Conservation (phyloP, 2,329 filamentous ascomycete genomes). For the Penicillium glabrum region DNA sequence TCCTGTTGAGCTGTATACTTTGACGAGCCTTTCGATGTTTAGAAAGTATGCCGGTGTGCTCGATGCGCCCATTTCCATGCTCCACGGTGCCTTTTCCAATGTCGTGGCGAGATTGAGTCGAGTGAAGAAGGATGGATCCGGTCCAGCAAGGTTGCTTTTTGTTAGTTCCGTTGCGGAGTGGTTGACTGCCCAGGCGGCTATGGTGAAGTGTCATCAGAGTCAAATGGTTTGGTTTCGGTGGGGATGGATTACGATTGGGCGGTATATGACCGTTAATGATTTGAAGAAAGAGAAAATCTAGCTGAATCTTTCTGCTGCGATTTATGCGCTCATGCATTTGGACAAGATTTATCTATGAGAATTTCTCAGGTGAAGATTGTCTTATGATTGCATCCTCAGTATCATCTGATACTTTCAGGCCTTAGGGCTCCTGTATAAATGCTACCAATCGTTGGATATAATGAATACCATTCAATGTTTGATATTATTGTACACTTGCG, state of each 20-base stretch:
- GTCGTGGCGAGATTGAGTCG: slow-evolving; percentile 13
- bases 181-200: slow-evolving; percentile 73
- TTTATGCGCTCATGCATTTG: background rate
- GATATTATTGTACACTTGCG: background rate
- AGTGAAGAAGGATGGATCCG: slow-evolving; percentile 19
- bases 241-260: slow-evolving; percentile 86
- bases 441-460: background rate
- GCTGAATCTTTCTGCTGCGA: background rate
- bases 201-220: slow-evolving; percentile 86
- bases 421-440: background rate
- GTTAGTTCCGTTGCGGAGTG: slow-evolving; percentile 66
- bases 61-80: slow-evolving; percentile 72
- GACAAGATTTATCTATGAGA: background rate
- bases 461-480: background rate
- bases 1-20: slow-evolving; percentile 82
- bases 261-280: slow-evolving; percentile 97
- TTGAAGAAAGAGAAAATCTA: slow-evolving; percentile 60
- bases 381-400: too few species aligned
- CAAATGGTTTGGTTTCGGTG: slow-evolving; percentile 99
- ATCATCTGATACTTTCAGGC: background rate
- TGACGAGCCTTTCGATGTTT: slow-evolving; percentile 68
- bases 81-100: slow-evolving; percentile 51
- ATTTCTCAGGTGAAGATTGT: background rate
- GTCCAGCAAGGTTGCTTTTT: slow-evolving; percentile 63
- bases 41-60: slow-evolving; percentile 81